Percentiles rank a stretch among this genome's conserved stretches.
Evolutionary conservation across 1,284 basidiomycete genomes (phyloP).

Genomic region (Wallemia ichthyophaga): DNA sequence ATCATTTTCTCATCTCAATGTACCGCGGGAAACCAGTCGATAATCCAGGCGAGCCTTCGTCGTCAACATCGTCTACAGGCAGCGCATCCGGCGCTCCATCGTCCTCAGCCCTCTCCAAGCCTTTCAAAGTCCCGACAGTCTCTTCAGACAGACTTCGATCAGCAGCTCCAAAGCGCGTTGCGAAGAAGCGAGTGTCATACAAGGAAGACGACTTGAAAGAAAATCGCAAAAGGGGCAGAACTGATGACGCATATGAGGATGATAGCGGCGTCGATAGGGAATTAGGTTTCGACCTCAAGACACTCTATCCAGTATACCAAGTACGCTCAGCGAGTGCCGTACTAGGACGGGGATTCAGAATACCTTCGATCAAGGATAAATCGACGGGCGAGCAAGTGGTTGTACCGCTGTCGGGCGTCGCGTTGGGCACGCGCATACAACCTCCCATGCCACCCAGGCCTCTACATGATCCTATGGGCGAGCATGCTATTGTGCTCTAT

Average conservation of each 20-base stretch:
- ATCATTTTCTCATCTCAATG: not conserved
- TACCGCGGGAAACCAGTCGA: not conserved
- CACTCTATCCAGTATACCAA: not conserved
- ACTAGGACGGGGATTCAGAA: constrained; percentile 29
- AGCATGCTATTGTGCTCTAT: constrained; percentile 88
- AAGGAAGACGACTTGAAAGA: not conserved
- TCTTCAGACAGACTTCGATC: not conserved
- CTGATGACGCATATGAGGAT: not conserved
- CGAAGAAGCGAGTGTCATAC: not conserved
- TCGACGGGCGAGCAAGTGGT: constrained; percentile 35
- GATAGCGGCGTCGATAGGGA: not conserved
- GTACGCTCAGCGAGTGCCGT: not conserved
- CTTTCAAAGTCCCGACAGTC: not conserved
- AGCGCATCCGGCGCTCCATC: not conserved
- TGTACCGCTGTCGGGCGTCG: constrained; percentile 32
- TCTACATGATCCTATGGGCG: constrained; percentile 82
- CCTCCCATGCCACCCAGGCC: constrained; percentile 64
- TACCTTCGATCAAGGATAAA: constrained; percentile 59
- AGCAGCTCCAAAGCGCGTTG: not conserved
- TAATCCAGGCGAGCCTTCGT: not conserved
- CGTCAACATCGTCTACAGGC: not conserved
- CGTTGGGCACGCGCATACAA: constrained; percentile 60
- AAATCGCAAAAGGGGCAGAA: not conserved
- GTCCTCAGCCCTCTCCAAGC: not conserved
- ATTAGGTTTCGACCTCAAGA: not conserved